A percentile compares a stretch with the other conserved stretches of the same genome.
Conservation (phyloP, 345 rosid species). For the Eucalyptus lansdowneana region DNA sequence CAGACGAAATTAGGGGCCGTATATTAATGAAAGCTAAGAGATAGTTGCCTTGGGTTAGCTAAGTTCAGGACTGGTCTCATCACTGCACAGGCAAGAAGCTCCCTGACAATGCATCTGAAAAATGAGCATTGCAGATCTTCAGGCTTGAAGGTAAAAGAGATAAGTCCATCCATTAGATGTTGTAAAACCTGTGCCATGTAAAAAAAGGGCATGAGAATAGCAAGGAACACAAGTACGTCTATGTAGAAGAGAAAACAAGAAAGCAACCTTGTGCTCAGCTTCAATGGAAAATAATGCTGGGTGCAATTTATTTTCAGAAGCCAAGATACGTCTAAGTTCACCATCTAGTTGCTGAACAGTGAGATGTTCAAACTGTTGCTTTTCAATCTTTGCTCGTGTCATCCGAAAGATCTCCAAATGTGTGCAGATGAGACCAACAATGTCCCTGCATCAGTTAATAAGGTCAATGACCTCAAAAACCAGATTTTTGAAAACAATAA, state of each 20-base stretch:
- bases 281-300: conserved; percentile 90
- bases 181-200: conserved; percentile 63
- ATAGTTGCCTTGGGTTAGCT: conserved; percentile 70
- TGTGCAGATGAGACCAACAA: conserved; percentile 55
- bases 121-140: conserved; percentile 84
- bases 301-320: conserved; percentile 74
- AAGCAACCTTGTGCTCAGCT: conserved; percentile 87
- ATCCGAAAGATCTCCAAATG: conserved; percentile 82
- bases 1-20: background rate
- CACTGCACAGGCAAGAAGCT: conserved; percentile 93
- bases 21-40: background rate
- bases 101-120: conserved; percentile 69
- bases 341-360: conserved; percentile 53
- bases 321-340: conserved; percentile 55
- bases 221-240: background rate
- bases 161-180: conserved; percentile 78
- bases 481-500: background rate
- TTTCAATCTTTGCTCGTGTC: conserved; percentile 60
- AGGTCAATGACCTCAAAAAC: conserved; percentile 13
- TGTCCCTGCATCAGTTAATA: conserved; percentile 62
- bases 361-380: conserved; percentile 23
- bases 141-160: conserved; percentile 63
- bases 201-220: background rate
- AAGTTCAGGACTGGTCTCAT: conserved; percentile 86
- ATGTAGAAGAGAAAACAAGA: background rate